Base-by-base conservation (phyloP, 1,284 basidiomycete genomes). In the Athelia psychrophila region DNA sequence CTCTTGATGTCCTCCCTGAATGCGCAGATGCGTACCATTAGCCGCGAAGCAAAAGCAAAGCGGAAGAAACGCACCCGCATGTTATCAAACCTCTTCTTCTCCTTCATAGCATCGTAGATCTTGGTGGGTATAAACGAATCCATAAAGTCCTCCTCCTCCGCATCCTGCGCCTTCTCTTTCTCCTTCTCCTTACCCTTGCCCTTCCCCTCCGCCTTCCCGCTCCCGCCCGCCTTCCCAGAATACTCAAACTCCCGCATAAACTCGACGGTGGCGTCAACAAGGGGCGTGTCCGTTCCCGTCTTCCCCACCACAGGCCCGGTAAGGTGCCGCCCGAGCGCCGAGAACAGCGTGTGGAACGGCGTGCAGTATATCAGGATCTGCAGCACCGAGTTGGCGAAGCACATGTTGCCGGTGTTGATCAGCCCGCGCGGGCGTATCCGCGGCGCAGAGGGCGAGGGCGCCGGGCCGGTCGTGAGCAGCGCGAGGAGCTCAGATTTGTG, bases 351-450 rank as follows among this genome's bases (percentile, higher is more conserved):
- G 62, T 87, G 86, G 69, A 98, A 97, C 2, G 91, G 93, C 15
- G 83, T 80, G 61, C 90, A 95, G 69, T 95, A 96, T 1, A 96
- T 82, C 19, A 99, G 79, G 2, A 92, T 85, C 72, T 98, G 96
- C 22, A 98, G 73, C 27, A 98, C 90, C 0, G 94, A 88, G 64
- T 98, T 98, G 49, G 95, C 95, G 66, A 98, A 99, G 71, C 96
- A 99, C 83, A 98, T 90, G 72, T 99, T 99, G 9, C 96, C 96
- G 4, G 86, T 90, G 71, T 98, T 99, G 62, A 98, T 81, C 42
- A 99, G 74, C 3, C 96, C 96, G 25, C 95, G 80, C 0, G 93
- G 88, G 27, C 78, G 70, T 20, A 82, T 79, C 54, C 77, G 70
- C 10, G 77, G 73, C 15, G 62, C 57, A 10, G 52, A 47, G 2